Conservation (phyloP, 345 rosid species). For the Dovyalis caffra region DNA sequence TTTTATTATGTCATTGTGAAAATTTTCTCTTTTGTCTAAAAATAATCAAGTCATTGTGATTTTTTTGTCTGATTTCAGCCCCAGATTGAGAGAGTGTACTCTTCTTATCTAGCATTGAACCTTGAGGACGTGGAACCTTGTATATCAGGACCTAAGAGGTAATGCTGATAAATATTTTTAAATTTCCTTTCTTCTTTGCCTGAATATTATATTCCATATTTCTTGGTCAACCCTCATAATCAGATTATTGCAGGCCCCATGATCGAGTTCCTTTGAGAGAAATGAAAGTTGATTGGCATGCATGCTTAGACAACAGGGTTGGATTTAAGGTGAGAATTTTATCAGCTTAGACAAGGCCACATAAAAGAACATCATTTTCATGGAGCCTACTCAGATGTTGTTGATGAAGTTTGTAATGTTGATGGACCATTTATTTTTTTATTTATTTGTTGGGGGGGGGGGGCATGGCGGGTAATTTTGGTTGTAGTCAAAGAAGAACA, state of each 20-base stretch:
- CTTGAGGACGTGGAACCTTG: conserved; percentile 87
- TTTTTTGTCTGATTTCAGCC: conserved; percentile 42
- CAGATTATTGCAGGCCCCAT: conserved; percentile 62
- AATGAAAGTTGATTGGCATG: conserved; percentile 95
- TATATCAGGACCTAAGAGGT: conserved; percentile 86
- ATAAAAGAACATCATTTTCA: neutral
- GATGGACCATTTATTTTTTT: too few relatives aligned
- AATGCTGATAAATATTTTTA: neutral
- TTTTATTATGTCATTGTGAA: conserved; percentile 1
- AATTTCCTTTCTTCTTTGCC: neutral
- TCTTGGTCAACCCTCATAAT: conserved; percentile 4
- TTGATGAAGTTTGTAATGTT: too few relatives aligned
- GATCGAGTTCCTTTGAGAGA: conserved; percentile 82
- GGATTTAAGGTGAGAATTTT: conserved; percentile 76
- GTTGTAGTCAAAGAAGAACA: neutral
- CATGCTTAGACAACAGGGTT: conserved; percentile 78
- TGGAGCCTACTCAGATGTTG: neutral
- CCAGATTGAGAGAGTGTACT: conserved; percentile 53
- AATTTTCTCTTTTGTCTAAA: neutral
- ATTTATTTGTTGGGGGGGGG: too few relatives aligned
- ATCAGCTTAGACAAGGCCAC: conserved; percentile 11
- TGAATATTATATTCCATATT: neutral
- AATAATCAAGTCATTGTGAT: neutral
- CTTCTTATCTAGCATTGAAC: conserved; percentile 68
- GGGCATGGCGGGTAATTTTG: neutral